Base-by-base conservation (phyloP, 2,329 filamentous ascomycete genomes). In the Hypoxylon sp. region DNA sequence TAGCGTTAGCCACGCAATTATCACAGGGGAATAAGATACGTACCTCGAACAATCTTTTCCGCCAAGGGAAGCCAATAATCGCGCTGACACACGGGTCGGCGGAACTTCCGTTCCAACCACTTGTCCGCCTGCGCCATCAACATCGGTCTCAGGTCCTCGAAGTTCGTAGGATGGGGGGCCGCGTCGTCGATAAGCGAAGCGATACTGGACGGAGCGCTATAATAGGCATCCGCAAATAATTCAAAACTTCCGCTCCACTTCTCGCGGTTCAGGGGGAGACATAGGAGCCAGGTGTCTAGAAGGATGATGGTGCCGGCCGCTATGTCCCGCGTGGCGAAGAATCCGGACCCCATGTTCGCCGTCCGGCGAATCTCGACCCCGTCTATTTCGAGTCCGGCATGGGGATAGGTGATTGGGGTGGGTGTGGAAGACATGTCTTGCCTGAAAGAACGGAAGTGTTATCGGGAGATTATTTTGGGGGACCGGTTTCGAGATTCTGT, bases 291-390 rank as follows among this genome's bases (percentile, higher is more conserved):
- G 11, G 39, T 8, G 8, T 43, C 39, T 7, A 20, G 17, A 19
- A 43, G 6, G 10, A 43, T 43, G 39, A 43, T 11, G 4, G 17
- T 20, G 10, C 39, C 39, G 4, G 39, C 39, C 10, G 39, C 1
- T 11, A 43, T 43, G 20, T 49, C 2, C 20, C 22, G 4, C 6
- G 30, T 56, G 8, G 53, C 53, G 44, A 56, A 41, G 3, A 49
- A 1, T 1, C 53, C 53, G 2, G 20, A 2, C 2, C 44, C 53
- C 20, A 48, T 37, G 19, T 30, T 30, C n/a, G 20, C 30, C 15
- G 48, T 10, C 19, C 41, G 30, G 32, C 39, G 39, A 7, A 19
- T 22, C 11, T 43, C 39, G 10, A 17, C 32, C 39, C 11, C 2
- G 2, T 22, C 17, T 43, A 22, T 19, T 4, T 19, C 13, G 4